Evolutionary conservation across 352 stramenopile genomes (phyloP), one percentile per base, ranked within the genome.

Genomic region (Pythium graminicola): DNA sequence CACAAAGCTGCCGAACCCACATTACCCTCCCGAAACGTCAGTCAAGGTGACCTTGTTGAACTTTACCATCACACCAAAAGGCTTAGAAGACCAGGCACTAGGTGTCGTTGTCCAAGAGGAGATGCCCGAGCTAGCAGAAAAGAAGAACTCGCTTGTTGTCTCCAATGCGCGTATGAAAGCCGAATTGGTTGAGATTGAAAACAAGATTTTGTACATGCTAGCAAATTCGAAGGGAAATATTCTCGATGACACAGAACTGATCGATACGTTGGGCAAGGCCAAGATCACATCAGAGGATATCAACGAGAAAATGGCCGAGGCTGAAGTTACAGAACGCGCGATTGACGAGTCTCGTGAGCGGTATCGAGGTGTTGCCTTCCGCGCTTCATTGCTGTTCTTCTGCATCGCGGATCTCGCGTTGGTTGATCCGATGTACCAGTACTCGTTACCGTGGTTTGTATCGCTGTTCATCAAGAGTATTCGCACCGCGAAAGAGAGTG

Each of bases 361-460:
- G 1, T 97, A 97, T 44, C 82, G 81, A 0, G 84, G 82, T 0
- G 86, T 97, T 4, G 87, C 89, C 0, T 95, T 95, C 57, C 77
- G 87, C 1, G 89, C 87, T 0, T 79, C 83, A 11, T 57, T 96
- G 11, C 62, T 97, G 16, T 97, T 96, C 61, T 97, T 97, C 60
- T 96, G 86, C 47, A 93, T 96, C 24, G 83, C 86, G 0, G 86
- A 96, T 49, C 64, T 97, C 4, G 70, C 84, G 1, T 64, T 93
- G 28, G 86, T 97, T 28, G 87, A 95, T 50, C 79, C 85, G 0
- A 94, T 94, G 81, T 94, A 94, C 44, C 80, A 97, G 62, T 97
- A 97, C 64, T 96, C 82, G 14, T 65, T 97, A 24, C 87, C 93
- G 48, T 97, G 87, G 88, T 97, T 97, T 52, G 94, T 84, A 2